Conservation (phyloP, 2,329 filamentous ascomycete genomes). For the Penicillium sclerotiorum region DNA sequence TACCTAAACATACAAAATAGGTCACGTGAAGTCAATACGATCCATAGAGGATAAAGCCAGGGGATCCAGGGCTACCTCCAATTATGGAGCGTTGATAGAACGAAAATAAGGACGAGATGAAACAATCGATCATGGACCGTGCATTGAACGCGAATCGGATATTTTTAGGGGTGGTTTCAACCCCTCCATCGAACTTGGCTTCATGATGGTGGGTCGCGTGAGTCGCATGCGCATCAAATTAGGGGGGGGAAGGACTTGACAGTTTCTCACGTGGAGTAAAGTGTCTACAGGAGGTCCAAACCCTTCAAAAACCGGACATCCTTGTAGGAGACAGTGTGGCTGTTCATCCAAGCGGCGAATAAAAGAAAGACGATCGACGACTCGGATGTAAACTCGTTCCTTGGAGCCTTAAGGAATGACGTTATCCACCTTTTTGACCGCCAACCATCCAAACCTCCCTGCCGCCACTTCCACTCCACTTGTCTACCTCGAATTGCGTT, state of each 20-base stretch:
- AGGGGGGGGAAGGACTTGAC: neutral
- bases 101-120: neutral
- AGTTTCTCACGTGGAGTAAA: no score
- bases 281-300: no score
- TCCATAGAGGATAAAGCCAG: no score
- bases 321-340: no score
- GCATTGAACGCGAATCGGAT: neutral
- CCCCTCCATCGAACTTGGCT: neutral
- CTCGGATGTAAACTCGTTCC: neutral
- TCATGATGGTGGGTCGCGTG: neutral
- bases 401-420: no score
- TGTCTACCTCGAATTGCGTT: neutral
- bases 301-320: neutral
- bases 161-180: neutral
- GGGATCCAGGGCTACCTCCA: no score
- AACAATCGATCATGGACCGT: neutral
- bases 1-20: no score
- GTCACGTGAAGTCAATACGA: no score
- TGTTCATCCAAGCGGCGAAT: neutral
- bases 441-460: conserved; percentile 17
- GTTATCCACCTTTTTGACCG: conserved; percentile 29
- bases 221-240: neutral
- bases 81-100: neutral
- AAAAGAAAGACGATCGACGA: conserved; percentile 4
- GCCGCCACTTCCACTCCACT: conserved; percentile 8